Evolutionary conservation across 257 asterid species (phyloP).

Genomic region (Craterostigma plantagineum): DNA sequence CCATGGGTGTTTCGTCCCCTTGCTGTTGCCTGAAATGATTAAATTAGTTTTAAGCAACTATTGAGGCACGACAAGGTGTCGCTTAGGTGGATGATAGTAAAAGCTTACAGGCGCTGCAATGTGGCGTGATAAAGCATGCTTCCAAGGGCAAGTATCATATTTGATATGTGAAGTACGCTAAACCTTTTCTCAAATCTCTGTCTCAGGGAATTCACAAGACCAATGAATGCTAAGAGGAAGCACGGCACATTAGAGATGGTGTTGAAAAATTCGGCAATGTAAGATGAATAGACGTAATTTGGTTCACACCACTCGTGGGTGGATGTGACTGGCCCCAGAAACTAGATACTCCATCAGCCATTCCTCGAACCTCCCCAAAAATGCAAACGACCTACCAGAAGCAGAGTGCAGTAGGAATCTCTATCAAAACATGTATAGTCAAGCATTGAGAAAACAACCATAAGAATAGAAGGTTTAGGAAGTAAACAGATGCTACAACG

Average conservation of each 20-base stretch:
- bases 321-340: slow-evolving; percentile 95
- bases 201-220: slow-evolving; percentile 59
- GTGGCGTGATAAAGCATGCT: slow-evolving; percentile 85
- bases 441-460: no score
- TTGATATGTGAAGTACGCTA: slow-evolving; percentile 76
- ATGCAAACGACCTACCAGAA: no score
- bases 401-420: no score
- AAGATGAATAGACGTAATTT: slow-evolving; percentile 72
- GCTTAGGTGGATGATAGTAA: slow-evolving; percentile 1
- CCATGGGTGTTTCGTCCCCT: slow-evolving; percentile 76
- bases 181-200: slow-evolving; percentile 87
- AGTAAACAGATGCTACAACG: no score
- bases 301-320: slow-evolving; percentile 93
- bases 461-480: no score
- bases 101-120: slow-evolving; percentile 66
- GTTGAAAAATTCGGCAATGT: slow-evolving; percentile 81
- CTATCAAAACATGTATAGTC: no score
- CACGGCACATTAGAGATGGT: slow-evolving; percentile 68
- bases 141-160: slow-evolving; percentile 76
- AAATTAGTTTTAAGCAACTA: slow-evolving; percentile 3
- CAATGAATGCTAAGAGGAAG: slow-evolving; percentile 61
- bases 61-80: no score
- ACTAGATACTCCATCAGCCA: slow-evolving; percentile 56
- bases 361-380: slow-evolving; percentile 12
- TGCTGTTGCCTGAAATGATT: slow-evolving; percentile 55